These are phyloP conservation scores for Rhodotorula sp. DNA, from an alignment of 1,284 basidiomycete genomes.

Conservation along the genomic window DNA sequence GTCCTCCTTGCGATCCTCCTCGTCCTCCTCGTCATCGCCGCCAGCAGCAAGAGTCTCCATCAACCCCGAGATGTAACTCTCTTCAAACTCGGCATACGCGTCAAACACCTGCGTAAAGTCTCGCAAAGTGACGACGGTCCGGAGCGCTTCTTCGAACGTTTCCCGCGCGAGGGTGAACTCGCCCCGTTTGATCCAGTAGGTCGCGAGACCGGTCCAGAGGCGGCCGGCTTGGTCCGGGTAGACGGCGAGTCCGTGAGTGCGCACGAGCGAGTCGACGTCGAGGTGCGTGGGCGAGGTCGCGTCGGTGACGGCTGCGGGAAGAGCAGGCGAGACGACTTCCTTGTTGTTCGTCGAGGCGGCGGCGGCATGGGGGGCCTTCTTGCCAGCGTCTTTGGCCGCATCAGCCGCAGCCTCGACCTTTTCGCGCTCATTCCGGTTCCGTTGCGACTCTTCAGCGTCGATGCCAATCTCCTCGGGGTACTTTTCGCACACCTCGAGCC, in stretches of 20 bases:
- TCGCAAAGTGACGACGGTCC: slow-evolving; percentile 82
- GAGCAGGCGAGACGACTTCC: neutral
- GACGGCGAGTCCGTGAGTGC: slow-evolving; percentile 76
- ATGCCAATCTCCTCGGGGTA: slow-evolving; percentile 91
- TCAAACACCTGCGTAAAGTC: slow-evolving; percentile 99
- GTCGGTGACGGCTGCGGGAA: slow-evolving; percentile 21
- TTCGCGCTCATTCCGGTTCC: slow-evolving; percentile 23
- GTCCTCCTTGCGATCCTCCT: slow-evolving; percentile 69
- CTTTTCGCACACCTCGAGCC: slow-evolving; percentile 86
- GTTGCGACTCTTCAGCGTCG: slow-evolving; percentile 64
- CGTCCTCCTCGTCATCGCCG: slow-evolving; percentile 62
- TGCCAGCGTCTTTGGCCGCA: neutral
- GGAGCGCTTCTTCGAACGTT: slow-evolving; percentile 83
- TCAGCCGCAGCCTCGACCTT: slow-evolving; percentile 40
- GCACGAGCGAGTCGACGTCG: slow-evolving; percentile 82
- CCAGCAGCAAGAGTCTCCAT: slow-evolving; percentile 75
- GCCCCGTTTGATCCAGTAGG: slow-evolving; percentile 96
- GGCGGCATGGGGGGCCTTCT: slow-evolving; percentile 48
- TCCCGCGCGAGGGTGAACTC: slow-evolving; percentile 82
- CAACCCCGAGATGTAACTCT: slow-evolving; percentile 84
- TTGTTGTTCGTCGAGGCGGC: neutral
- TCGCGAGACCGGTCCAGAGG: slow-evolving; percentile 93
- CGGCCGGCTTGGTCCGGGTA: slow-evolving; percentile 97
- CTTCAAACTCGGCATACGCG: slow-evolving; percentile 90
- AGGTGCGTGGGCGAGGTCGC: slow-evolving; percentile 68